Evolutionary conservation across 164 flowering plant species (phyloP).

Genomic region (Magnolia officinalis): DNA sequence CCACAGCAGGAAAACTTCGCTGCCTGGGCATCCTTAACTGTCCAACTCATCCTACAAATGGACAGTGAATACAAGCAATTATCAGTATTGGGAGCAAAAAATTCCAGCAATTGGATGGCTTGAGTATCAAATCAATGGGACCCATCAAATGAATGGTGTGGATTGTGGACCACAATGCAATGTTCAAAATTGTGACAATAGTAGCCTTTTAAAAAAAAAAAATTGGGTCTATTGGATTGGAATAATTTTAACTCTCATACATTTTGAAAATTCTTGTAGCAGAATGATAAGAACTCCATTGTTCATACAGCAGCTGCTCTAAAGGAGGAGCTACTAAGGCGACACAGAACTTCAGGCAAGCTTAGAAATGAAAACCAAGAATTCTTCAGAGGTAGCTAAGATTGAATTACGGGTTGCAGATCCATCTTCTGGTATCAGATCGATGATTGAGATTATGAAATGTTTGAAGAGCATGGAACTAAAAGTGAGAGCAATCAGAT

Average conservation of each 20-base stretch:
- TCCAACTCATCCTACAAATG: too few relatives aligned
- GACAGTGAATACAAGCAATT: too few relatives aligned
- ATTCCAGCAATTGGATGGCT: too few relatives aligned
- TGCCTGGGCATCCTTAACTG: too few relatives aligned
- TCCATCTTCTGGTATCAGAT: slow-evolving; percentile 40
- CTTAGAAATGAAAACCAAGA: not conserved
- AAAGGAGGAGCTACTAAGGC: slow-evolving; percentile 28
- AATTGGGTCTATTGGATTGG: too few relatives aligned
- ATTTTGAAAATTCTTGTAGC: not conserved
- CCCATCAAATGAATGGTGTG: too few relatives aligned
- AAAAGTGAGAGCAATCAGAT: slow-evolving; percentile 24
- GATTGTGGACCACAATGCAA: not conserved
- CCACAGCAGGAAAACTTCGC: too few relatives aligned
- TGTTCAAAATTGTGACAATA: too few relatives aligned
- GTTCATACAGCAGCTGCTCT: slow-evolving; percentile 24
- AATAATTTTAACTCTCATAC: not conserved
- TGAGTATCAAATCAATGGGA: too few relatives aligned
- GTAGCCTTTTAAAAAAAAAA: too few relatives aligned
- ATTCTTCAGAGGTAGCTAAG: slow-evolving; percentile 6
- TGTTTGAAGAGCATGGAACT: slow-evolving; percentile 34
- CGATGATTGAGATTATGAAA: slow-evolving; percentile 31
- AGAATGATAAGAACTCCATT: slow-evolving; percentile 48
- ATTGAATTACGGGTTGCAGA: slow-evolving; percentile 22
- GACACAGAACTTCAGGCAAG: slow-evolving; percentile 25
- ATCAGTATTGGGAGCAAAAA: too few relatives aligned